Evolutionary conservation across 495 filamentous ascomycete species (phyloP).

Genomic region (Aspergillus sclerotioniger): DNA sequence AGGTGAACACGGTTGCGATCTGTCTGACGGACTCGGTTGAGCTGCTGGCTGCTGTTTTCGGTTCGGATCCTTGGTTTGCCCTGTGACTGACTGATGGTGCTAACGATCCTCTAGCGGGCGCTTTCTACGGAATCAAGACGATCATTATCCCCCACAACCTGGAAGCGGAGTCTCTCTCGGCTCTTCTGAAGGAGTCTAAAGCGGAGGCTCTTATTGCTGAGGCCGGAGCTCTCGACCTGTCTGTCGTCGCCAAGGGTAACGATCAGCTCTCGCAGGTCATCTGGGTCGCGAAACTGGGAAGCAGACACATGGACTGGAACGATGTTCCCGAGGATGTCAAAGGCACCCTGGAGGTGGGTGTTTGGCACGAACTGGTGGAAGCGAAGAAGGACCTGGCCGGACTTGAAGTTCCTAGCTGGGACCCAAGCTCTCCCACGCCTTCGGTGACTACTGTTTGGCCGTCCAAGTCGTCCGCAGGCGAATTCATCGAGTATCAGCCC

Average conservation of each 20-base stretch:
- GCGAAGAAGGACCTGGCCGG: slow-evolving; percentile 50
- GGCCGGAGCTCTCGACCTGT: slow-evolving; percentile 84
- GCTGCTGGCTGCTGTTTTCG: slow-evolving; percentile 69
- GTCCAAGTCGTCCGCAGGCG: slow-evolving; percentile 49
- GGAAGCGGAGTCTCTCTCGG: slow-evolving; percentile 59
- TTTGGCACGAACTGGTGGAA: slow-evolving; percentile 83
- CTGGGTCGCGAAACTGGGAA: slow-evolving; percentile 92
- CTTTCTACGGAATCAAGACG: slow-evolving; percentile 80
- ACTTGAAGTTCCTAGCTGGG: slow-evolving; percentile 49
- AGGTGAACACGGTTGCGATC: slow-evolving; percentile 77
- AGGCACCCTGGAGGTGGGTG: slow-evolving; percentile 69
- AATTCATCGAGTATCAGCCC: slow-evolving; percentile 74
- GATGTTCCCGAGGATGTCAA: slow-evolving; percentile 74
- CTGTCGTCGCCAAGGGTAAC: slow-evolving; percentile 64
- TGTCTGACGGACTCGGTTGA: slow-evolving; percentile 94
- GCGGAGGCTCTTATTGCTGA: slow-evolving; percentile 81
- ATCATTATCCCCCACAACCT: slow-evolving; percentile 83
- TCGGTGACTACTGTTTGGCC: slow-evolving; percentile 60
- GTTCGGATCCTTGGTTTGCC: slow-evolving; percentile 32
- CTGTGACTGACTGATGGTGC: slow-evolving; percentile 15
- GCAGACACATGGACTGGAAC: slow-evolving; percentile 88
- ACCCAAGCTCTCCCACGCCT: slow-evolving; percentile 51
- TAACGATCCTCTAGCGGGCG: slow-evolving; percentile 51
- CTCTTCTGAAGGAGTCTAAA: slow-evolving; percentile 64
- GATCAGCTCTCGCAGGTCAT: slow-evolving; percentile 72